Conservation (phyloP, 1,284 basidiomycete species). For the Ceratobasidium sp. region DNA sequence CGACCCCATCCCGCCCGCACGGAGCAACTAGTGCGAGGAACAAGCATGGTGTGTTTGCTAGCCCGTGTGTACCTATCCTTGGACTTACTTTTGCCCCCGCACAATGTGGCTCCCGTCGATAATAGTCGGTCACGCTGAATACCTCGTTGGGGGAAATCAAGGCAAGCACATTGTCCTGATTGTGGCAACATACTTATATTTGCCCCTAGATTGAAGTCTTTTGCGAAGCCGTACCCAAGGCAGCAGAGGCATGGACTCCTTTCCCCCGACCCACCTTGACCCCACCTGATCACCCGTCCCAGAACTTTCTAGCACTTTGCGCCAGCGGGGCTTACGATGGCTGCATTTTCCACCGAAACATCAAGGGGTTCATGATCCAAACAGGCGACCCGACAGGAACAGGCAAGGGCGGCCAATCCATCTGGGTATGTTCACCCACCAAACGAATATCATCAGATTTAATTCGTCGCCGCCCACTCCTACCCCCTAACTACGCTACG, state of each 20-base stretch:
- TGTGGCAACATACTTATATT: background rate
- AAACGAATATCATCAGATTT: background rate
- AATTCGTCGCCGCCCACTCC: background rate
- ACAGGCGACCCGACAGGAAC: constrained; percentile 85
- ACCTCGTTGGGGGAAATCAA: constrained; percentile 95
- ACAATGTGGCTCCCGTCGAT: too few relatives aligned
- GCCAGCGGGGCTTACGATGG: constrained; percentile 88
- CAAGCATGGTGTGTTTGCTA: constrained; percentile 13
- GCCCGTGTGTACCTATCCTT: background rate
- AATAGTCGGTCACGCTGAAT: constrained; percentile 95
- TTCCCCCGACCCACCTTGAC: constrained; percentile 27
- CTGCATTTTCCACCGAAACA: constrained; percentile 90
- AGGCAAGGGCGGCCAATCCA: constrained; percentile 83
- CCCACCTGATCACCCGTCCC: background rate
- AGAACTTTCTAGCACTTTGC: constrained; percentile 96
- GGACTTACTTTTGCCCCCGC: too few relatives aligned
- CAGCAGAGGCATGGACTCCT: constrained; percentile 76
- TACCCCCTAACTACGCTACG: too few relatives aligned
- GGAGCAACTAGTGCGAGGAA: background rate
- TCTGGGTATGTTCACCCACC: constrained; percentile 58
- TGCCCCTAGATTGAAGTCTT: constrained; percentile 85
- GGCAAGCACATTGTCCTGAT: constrained; percentile 57
- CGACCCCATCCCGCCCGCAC: background rate
- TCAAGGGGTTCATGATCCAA: constrained; percentile 95
- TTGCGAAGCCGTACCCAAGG: constrained; percentile 92